Conservation (phyloP, 345 rosid species). For the Euclidium syriacum region DNA sequence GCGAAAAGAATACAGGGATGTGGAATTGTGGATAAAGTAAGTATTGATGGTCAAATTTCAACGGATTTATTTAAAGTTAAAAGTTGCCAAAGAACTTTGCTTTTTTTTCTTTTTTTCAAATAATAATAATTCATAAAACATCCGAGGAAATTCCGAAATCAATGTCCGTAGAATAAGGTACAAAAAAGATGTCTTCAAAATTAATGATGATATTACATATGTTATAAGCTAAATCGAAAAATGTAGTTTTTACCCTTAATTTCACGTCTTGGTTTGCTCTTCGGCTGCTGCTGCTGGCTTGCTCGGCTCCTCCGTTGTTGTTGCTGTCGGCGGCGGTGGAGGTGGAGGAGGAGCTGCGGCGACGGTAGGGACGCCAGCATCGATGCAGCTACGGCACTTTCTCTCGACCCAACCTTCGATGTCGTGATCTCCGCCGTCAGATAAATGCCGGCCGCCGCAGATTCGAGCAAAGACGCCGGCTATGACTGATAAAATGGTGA, state of each 20-base stretch:
- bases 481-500: conserved; percentile 57
- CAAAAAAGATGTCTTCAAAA: background rate
- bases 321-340: conserved; percentile 30
- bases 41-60: conserved; percentile 4
- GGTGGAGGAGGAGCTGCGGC: conserved; percentile 32
- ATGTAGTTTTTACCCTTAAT: background rate
- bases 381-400: conserved; percentile 78
- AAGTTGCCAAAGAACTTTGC: conserved; percentile 17
- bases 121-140: background rate
- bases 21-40: background rate
- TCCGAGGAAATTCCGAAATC: conserved; percentile 16
- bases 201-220: conserved; percentile 13
- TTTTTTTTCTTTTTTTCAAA: background rate
- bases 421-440: conserved; percentile 61
- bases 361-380: conserved; percentile 56
- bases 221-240: conserved; percentile 1
- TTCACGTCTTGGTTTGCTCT: conserved; percentile 25
- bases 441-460: conserved; percentile 69
- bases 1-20: background rate
- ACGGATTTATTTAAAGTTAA: conserved; percentile 19
- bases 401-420: conserved; percentile 90
- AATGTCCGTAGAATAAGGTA: conserved; percentile 25
- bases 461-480: conserved; percentile 73
- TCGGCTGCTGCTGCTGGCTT: conserved; percentile 50
- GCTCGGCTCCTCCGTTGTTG: conserved; percentile 30